Evolutionary conservation across 164 flowering plant genomes (phyloP), one percentile per base, ranked within the genome.

Genomic region (Magnolia sinica): DNA sequence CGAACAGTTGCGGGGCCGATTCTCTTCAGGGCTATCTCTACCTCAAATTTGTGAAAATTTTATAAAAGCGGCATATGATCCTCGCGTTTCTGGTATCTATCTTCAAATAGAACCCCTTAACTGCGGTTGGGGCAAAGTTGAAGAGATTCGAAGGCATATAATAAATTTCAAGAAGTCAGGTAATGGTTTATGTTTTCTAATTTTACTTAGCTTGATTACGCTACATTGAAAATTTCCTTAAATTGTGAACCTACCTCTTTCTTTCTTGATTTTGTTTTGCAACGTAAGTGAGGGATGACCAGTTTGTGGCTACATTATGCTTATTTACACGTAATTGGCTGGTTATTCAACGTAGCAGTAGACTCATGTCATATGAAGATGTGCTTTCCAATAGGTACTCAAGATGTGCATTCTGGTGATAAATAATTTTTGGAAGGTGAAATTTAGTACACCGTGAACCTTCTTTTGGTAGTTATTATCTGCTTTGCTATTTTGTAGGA

Each of bases 71-170:
- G 94, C 95, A 1, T 89, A 92, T 84, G 99, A 95, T 87, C 95
- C 99, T 79, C 93, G 99, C 29, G 83, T 93, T 45, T 77, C 94
- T 71, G 99, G 98, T 49, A 76, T 93, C 45, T 95, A 93, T 85
- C 91, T 95, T 77, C 99, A 95, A 68, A 88, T 95, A 76, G 98
- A 92, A 51, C 83, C 90, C 8, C 82, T 95, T 80, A 84, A 77
- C 73, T 93, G 97, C 80, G 99, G 99, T 22, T 95, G 99, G 98
- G 99, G 89, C 50, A 95, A 93, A 85, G 88, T 90, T 75, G 99
- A 95, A 85, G 99, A 93, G 83, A 90, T 95, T 73, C 88, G 91
- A 37, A 88, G 99, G 80, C 98, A 93, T 79, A 88, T 95, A 55
- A 74, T 89, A 73, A 76, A 92, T 81, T 95, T 90, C 70, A 92